These are phyloP conservation scores for Rhizopogon rudus DNA, from an alignment of 768 basidiomycete species.

Conservation along the genomic window DNA sequence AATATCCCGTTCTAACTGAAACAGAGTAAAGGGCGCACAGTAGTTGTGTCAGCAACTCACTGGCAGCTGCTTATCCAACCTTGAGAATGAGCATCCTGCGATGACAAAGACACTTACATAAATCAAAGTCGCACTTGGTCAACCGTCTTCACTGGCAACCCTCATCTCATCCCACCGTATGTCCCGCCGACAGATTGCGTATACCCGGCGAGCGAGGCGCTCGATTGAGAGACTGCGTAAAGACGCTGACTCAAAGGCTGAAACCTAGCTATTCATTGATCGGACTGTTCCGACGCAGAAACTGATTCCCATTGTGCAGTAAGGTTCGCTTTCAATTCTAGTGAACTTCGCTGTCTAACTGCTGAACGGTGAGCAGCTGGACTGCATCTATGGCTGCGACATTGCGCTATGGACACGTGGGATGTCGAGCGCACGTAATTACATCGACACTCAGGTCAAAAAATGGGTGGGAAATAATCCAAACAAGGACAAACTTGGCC, in stretches of 20 bases:
- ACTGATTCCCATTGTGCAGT: not conserved
- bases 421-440: not conserved
- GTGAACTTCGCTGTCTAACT: not conserved
- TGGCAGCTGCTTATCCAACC: not conserved
- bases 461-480: not conserved
- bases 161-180: not conserved
- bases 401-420: not conserved
- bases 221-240: not conserved
- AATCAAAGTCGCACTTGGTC: not conserved
- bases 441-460: not conserved
- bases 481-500: conserved; percentile 21
- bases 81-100: not conserved
- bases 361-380: not conserved
- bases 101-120: conserved; percentile 4
- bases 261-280: not conserved
- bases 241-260: not conserved
- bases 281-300: not conserved
- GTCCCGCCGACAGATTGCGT: not conserved
- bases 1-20: not conserved
- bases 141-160: not conserved
- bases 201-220: not conserved
- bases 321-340: not conserved
- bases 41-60: too few species aligned
- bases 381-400: not conserved
- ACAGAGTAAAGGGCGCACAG: not conserved